These are phyloP conservation scores for Phytophthora cactorum DNA, from an alignment of 352 stramenopile genomes.

Conservation along the genomic window DNA sequence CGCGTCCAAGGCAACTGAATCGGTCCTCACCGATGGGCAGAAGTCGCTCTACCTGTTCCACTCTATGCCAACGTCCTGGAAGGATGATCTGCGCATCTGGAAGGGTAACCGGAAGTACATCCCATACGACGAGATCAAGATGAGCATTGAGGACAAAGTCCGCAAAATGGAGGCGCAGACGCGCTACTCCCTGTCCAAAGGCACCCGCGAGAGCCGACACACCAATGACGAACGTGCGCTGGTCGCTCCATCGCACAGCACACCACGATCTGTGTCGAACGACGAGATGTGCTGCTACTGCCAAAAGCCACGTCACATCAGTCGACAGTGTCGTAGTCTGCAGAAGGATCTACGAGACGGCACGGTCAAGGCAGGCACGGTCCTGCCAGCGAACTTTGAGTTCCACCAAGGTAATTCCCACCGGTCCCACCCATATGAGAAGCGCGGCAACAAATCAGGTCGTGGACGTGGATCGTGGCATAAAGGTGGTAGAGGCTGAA, in stretches of 20 bases:
- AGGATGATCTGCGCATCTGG: slow-evolving; percentile 3
- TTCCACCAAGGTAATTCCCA: too few relatives aligned
- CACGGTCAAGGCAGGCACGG: neutral
- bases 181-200: neutral
- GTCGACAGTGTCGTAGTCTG: neutral
- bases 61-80: neutral
- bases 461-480: neutral
- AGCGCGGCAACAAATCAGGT: neutral
- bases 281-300: neutral
- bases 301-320: neutral
- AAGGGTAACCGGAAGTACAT: neutral
- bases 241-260: neutral
- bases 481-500: neutral
- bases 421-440: too few relatives aligned
- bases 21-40: slow-evolving; percentile 9
- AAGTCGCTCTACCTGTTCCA: slow-evolving; percentile 9
- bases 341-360: neutral
- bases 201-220: neutral
- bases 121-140: neutral
- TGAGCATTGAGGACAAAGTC: neutral
- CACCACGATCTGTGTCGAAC: neutral
- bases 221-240: neutral
- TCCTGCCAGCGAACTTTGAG: neutral
- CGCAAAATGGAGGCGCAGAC: neutral
- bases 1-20: slow-evolving; percentile 10